Evolutionary conservation across 2,329 filamentous ascomycete species (phyloP), one percentile per base, ranked within the genome.

Genomic region (Alternaria sp.): DNA sequence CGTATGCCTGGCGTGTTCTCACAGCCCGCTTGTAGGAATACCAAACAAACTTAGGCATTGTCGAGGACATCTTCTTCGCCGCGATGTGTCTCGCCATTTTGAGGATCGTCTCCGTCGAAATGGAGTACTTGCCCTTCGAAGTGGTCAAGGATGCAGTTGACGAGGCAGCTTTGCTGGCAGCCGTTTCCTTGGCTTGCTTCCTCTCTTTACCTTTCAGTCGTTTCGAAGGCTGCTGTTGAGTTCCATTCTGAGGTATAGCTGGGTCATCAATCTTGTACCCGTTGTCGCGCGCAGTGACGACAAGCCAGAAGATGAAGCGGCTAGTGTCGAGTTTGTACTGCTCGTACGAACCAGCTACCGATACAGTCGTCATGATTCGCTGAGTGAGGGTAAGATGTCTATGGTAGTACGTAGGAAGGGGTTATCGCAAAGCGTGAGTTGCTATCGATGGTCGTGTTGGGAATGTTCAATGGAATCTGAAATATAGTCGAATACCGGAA

Each of bases 11-110:
- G 24, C 42, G 42, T 20, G 42, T 55, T 26, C n/a, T 48, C 11
- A 55, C 34, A 4, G 53, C 42, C 14, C 43, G 53, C 32, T 55
- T 55, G n/a, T 48, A 48, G 30, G 53, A 41, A 22, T 44, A 36
- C 42, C 32, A 48, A 4, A 55, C 43, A 14, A 55, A 55, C 24
- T 41, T 48, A 3, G 53, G 53, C 53, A 55, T 48, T 11, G 32
- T 48, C 34, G 34, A 46, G 8, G 43, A 41, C 53, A 22, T 39
- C 7, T 48, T 5, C 11, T 48, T 43, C 14, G 32, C 8, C 18
- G 32, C 32, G 20, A 48, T 41, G 9, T 55, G 16, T 5, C 20
- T 46, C 8, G 42, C 42, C n/a, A 55, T 16, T 9, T 55, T 30
- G 12, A 55, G 43, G 8, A 39, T 41, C 24, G 28, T 38, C 22